Base-by-base conservation (phyloP, 805 yeast genomes). In the Ogataea nitratoaversa region DNA sequence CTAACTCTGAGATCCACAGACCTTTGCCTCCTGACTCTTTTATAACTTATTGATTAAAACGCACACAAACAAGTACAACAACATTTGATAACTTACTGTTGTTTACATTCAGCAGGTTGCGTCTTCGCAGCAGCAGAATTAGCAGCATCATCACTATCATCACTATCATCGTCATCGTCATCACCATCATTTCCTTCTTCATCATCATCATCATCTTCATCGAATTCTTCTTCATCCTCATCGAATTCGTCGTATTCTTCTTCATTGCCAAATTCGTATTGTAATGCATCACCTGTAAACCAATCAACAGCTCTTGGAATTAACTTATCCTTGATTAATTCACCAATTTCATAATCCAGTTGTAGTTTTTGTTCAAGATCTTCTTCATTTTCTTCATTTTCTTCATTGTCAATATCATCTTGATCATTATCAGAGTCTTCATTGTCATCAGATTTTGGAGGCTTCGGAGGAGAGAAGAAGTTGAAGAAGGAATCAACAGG, bases 201-300 rank as follows among this genome's bases (percentile, higher is more conserved):
- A 12, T 74, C 84, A 32, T 73, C 83, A 20, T 71, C 80, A 12
- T 74, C 86, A 3, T 76, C 87, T 2, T 76, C 87, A 8, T 65
- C 81, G 43, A 65, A 80, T 2, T 70, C 82, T 2, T 74, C 86
- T 2, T 68, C 79, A 11, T 74, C 81, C 4, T 73, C 82, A 2
- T 72, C 82, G 17, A 69, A 78, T 14, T 76, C 86, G 8, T 74
- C 88, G 12, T 76, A 78, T 18, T 71, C 76, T 30, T 68, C 82
- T 14, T 74, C 86, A 25, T 52, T 57, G 25, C 53, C 65, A 37
- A 70, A 78, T 49, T 76, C 83, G 59, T 76, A 85, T 42, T 85
- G 95, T 43, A 91, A 74, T 19, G 99, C 99, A 50, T 88, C 88
- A 35, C 99, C 99, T 8, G 99, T 91, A 65, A 89, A 93, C 98